phyloP scores from a whole-genome alignment of 2,329 filamentous ascomycete genomes.

The Phyllosticta ampelicida region DNA sequence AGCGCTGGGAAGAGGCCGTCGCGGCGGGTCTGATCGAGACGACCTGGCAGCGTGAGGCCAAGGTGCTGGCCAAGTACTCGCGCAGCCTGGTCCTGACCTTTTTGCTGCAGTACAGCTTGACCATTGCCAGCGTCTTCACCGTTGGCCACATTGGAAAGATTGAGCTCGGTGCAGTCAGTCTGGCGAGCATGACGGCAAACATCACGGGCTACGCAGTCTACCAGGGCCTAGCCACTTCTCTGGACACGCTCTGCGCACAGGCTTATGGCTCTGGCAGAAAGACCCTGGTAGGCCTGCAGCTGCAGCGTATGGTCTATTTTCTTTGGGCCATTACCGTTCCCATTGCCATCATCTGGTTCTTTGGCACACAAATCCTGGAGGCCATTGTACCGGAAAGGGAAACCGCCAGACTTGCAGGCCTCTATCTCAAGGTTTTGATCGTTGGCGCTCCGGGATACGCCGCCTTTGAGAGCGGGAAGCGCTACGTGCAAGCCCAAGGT shows the following conservation, averaged over 20 bases:
- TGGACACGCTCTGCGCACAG: conserved; percentile 89
- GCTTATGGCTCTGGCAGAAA: conserved; percentile 88
- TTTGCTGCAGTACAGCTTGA: conserved; percentile 38
- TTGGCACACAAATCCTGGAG: conserved; percentile 52
- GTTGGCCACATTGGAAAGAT: conserved; percentile 40
- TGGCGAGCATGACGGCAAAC: conserved; percentile 43
- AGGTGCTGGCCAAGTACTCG: conserved; percentile 54
- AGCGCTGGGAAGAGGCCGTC: conserved; percentile 57
- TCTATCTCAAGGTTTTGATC: conserved; percentile 61
- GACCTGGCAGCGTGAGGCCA: conserved; percentile 82
- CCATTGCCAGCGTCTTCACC: conserved; percentile 38
- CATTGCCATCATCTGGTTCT: conserved; percentile 60
- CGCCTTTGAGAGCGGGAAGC: conserved; percentile 68
- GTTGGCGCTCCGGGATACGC: conserved; percentile 66
- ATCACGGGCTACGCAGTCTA: conserved; percentile 43
- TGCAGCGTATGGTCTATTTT: conserved; percentile 73
- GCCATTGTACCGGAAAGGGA: conserved; percentile 59
- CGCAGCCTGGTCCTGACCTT: conserved; percentile 37
- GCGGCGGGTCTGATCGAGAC: conserved; percentile 71
- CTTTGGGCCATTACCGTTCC: conserved; percentile 62
- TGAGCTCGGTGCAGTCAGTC: conserved; percentile 37
- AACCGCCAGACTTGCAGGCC: conserved; percentile 59
- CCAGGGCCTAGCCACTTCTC: conserved; percentile 58
- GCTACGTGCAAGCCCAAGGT: conserved; percentile 79
- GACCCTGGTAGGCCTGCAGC: conserved; percentile 74